Conservation (phyloP, 495 filamentous ascomycete species). For the Trichoderma gamsii region DNA sequence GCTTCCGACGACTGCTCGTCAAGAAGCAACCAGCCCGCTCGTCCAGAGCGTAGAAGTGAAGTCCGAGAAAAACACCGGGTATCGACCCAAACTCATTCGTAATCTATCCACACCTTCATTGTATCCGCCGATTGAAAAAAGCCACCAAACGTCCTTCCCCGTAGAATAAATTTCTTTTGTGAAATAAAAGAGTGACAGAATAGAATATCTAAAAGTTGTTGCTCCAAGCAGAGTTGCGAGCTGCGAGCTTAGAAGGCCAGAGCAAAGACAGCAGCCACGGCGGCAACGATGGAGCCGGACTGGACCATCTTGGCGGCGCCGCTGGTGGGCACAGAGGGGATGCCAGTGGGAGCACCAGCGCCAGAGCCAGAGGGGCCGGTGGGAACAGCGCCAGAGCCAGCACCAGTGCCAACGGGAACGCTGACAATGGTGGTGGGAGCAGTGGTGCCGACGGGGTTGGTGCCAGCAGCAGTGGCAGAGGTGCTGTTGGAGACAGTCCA, state of each 20-base stretch:
- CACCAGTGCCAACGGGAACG: neutral
- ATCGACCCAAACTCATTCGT: conserved; percentile 8
- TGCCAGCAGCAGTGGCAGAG: conserved; percentile 9
- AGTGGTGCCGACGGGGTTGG: neutral
- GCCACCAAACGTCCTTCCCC: conserved; percentile 15
- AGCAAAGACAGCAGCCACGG: conserved; percentile 11
- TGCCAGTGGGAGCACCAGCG: neutral
- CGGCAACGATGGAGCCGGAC: conserved; percentile 11
- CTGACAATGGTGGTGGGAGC: conserved; percentile 4
- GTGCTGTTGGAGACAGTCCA: neutral
- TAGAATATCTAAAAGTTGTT: neutral
- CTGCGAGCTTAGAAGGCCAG: conserved; percentile 8
- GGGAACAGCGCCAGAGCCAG: conserved; percentile 2
- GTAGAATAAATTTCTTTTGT: conserved; percentile 6
- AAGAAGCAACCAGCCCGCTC: neutral
- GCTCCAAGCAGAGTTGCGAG: neutral
- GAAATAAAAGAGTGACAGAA: conserved; percentile 8
- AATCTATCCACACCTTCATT: conserved; percentile 4
- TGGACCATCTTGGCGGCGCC: conserved; percentile 14
- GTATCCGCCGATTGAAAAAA: conserved; percentile 6
- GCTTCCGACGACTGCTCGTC: neutral
- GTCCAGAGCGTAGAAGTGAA: conserved; percentile 11
- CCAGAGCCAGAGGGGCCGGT: neutral
- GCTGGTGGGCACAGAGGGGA: conserved; percentile 1
- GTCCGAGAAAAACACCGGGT: neutral